Conservation (phyloP, 2,329 filamentous ascomycete species). For the Coleophoma crateriformis region DNA sequence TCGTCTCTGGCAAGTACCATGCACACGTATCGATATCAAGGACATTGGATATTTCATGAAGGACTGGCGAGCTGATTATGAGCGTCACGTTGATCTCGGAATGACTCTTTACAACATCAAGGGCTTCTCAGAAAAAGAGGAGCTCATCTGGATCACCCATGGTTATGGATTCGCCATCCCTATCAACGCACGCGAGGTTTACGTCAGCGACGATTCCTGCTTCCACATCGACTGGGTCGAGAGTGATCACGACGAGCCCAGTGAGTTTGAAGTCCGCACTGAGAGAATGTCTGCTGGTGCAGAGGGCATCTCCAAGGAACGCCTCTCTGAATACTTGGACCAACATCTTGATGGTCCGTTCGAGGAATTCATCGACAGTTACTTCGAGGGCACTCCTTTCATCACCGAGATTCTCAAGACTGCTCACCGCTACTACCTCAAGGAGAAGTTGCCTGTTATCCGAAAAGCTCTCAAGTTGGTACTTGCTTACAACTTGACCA, state of each 20-base stretch:
- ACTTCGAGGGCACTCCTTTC: conserved; percentile 93
- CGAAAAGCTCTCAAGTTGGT: conserved; percentile 94
- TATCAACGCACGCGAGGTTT: conserved; percentile 90
- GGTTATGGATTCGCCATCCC: conserved; percentile 92
- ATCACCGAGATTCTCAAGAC: conserved; percentile 96
- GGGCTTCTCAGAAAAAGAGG: conserved; percentile 65
- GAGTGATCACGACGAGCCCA: conserved; percentile 67
- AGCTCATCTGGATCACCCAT: conserved; percentile 85
- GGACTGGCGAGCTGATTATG: conserved; percentile 97
- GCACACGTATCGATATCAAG: conserved; percentile 97
- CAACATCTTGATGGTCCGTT: conserved; percentile 90
- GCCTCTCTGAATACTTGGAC: conserved; percentile 88
- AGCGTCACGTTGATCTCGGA: conserved; percentile 79
- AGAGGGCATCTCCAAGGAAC: conserved; percentile 75
- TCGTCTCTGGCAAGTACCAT: conserved; percentile 93
- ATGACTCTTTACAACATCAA: conserved; percentile 96
- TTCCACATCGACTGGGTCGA: conserved; percentile 95
- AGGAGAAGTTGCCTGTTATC: conserved; percentile 82
- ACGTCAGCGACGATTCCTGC: conserved; percentile 84
- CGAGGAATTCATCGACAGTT: conserved; percentile 89
- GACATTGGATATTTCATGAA: conserved; percentile 99
- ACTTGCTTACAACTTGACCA: conserved; percentile 89
- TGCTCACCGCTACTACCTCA: conserved; percentile 85
- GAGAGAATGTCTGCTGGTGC: conserved; percentile 84
- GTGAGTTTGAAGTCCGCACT: conserved; percentile 80